A percentile compares a stretch with the other conserved stretches of the same genome.
phyloP scores from a whole-genome alignment of 73 alveolate genomes.

The Tetrahymena elliotti region DNA sequence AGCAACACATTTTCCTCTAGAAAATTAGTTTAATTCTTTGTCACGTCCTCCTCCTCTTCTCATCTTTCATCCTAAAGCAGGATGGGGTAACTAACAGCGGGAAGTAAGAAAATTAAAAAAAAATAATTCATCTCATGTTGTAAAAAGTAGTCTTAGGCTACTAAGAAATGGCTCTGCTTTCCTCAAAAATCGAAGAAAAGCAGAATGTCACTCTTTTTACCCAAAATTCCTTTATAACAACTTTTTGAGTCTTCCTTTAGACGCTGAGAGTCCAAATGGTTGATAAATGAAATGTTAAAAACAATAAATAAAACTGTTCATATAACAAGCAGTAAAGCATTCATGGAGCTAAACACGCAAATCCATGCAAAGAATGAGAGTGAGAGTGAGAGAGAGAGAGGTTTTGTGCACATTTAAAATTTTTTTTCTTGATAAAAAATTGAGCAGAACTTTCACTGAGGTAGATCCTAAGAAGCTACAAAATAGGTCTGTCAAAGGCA shows the following conservation, averaged over 20 bases:
- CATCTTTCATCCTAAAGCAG: background rate
- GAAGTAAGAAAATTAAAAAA: background rate
- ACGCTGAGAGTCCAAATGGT: background rate
- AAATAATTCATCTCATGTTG: background rate
- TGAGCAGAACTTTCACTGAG: background rate
- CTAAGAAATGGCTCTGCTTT: background rate
- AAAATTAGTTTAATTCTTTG: background rate
- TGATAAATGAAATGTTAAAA: background rate
- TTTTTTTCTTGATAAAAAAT: background rate
- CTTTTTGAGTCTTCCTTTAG: background rate
- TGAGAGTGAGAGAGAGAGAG: background rate
- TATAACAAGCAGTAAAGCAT: background rate
- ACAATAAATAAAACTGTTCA: background rate
- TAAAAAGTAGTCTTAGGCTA: background rate
- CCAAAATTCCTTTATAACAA: background rate
- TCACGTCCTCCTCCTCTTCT: constrained; percentile 2
- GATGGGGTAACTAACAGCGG: constrained; percentile 1
- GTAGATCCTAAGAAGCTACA: background rate
- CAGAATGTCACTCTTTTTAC: background rate
- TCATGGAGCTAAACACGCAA: background rate
- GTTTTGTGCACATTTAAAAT: background rate
- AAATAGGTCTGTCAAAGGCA: background rate
- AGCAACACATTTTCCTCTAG: background rate
- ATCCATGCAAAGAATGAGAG: background rate
- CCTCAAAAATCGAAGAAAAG: background rate